phyloP scores from a whole-genome alignment of 495 filamentous ascomycete genomes.

The Halenospora varia region DNA sequence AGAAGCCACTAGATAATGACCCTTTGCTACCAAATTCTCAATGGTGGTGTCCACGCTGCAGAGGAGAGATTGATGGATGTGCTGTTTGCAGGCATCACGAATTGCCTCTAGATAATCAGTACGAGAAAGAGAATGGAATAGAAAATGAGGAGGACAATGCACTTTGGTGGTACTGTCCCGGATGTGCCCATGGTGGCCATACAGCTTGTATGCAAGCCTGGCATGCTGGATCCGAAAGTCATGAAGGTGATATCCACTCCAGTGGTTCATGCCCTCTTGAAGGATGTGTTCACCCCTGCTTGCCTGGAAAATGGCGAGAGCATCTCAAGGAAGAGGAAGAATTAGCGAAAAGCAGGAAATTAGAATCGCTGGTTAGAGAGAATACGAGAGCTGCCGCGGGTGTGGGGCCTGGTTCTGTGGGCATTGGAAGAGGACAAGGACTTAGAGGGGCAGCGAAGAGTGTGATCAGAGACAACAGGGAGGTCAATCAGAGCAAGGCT shows the following conservation, averaged over 20 bases:
- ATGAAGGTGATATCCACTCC: conserved; percentile 41
- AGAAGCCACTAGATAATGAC: conserved; percentile 49
- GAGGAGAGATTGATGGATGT: conserved; percentile 45
- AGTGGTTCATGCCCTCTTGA: conserved; percentile 72
- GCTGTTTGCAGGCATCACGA: conserved; percentile 30
- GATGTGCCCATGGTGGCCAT: conserved; percentile 74
- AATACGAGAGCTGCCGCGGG: conserved; percentile 28
- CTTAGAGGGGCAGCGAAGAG: not conserved
- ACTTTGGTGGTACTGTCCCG: conserved; percentile 68
- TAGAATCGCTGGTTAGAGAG: conserved; percentile 37
- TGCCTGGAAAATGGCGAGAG: conserved; percentile 57
- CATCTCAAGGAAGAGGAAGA: conserved; percentile 29
- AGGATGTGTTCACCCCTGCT: conserved; percentile 70
- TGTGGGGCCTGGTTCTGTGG: conserved; percentile 7
- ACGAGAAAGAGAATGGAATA: not conserved
- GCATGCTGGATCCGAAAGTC: conserved; percentile 31
- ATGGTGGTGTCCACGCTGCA: conserved; percentile 23
- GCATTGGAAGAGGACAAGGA: conserved; percentile 4
- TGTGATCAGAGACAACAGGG: conserved; percentile 24
- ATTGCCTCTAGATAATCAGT: conserved; percentile 26
- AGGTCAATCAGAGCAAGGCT: conserved; percentile 43
- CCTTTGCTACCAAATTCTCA: conserved; percentile 24
- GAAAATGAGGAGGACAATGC: not conserved
- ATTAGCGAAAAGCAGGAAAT: conserved; percentile 29
- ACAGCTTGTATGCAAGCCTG: conserved; percentile 62